phyloP scores from a whole-genome alignment of 768 basidiomycete genomes.

The Mrakia blollopis region DNA sequence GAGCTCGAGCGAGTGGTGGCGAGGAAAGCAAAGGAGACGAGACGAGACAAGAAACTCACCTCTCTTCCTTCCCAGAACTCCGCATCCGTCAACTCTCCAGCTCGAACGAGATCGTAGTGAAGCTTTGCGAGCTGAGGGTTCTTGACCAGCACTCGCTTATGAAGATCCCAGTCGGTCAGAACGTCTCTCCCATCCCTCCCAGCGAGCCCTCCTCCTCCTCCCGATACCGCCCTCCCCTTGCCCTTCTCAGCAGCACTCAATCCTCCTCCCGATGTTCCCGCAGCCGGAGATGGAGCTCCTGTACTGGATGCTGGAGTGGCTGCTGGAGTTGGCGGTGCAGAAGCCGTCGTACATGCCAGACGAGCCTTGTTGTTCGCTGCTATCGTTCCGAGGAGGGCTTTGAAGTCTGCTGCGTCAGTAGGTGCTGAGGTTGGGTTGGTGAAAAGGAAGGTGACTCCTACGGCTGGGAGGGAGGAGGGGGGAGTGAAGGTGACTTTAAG shows the following conservation, averaged over 20 bases:
- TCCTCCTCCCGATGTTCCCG: not conserved
- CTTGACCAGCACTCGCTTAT: constrained; percentile 57
- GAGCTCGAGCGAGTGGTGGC: not conserved
- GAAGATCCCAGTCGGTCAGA: constrained; percentile 34
- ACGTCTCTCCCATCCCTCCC: constrained; percentile 24
- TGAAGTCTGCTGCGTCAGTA: constrained; percentile 39
- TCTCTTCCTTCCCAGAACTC: constrained; percentile 98
- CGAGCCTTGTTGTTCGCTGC: constrained; percentile 37
- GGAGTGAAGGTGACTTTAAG: constrained; percentile 43
- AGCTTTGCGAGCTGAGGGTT: constrained; percentile 72
- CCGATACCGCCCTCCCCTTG: not conserved
- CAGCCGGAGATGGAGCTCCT: constrained; percentile 22
- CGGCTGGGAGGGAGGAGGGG: constrained; percentile 36
- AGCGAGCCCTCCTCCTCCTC: constrained; percentile 17
- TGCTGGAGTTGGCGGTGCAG: not conserved
- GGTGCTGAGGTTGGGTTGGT: constrained; percentile 35
- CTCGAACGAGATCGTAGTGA: constrained; percentile 82
- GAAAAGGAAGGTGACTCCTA: constrained; percentile 43
- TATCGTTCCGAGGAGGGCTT: constrained; percentile 40
- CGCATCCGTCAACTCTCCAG: constrained; percentile 75
- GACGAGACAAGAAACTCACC: constrained; percentile 48
- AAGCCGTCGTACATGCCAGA: constrained; percentile 28
- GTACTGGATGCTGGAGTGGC: not conserved
- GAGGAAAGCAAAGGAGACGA: not conserved
- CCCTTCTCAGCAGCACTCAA: not conserved